These are phyloP conservation scores for Neurospora sp. DNA, from an alignment of 495 filamentous ascomycete genomes.

Conservation along the genomic window DNA sequence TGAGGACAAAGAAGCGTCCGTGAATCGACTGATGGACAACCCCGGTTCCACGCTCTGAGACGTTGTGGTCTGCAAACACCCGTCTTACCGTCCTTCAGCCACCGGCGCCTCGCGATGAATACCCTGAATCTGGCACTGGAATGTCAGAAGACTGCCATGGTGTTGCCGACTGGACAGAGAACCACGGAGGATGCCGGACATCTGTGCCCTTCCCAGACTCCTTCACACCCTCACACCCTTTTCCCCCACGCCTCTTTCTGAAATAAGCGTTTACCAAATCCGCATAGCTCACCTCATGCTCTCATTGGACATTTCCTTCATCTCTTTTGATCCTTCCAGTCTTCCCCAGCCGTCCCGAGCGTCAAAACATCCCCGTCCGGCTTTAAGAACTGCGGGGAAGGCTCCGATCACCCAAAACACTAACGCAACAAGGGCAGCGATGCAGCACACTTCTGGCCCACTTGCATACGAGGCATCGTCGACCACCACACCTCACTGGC, in stretches of 20 bases:
- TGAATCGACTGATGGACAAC: background rate
- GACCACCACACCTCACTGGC: background rate
- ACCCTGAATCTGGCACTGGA: background rate
- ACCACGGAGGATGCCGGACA: conserved; percentile 7
- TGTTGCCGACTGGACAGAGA: background rate
- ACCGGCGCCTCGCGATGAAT: background rate
- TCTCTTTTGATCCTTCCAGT: background rate
- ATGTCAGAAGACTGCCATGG: background rate
- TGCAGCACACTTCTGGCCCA: conserved; percentile 3
- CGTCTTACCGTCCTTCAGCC: background rate
- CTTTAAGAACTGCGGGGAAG: conserved; percentile 16
- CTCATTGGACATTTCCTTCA: conserved; percentile 11
- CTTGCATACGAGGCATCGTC: background rate
- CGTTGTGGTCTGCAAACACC: background rate
- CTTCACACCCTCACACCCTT: background rate
- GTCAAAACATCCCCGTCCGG: conserved; percentile 4
- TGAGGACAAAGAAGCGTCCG: background rate
- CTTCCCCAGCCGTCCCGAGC: background rate
- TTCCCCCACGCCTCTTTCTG: conserved; percentile 10
- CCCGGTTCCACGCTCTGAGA: background rate
- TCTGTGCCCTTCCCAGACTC: background rate
- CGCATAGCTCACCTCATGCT: conserved; percentile 17
- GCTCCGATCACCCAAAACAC: conserved; percentile 10
- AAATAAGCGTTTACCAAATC: conserved; percentile 19
- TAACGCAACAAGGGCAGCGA: conserved; percentile 15